Base-by-base conservation (phyloP, 2,329 filamentous ascomycete genomes). In the Talaromyces amestolkiae region DNA sequence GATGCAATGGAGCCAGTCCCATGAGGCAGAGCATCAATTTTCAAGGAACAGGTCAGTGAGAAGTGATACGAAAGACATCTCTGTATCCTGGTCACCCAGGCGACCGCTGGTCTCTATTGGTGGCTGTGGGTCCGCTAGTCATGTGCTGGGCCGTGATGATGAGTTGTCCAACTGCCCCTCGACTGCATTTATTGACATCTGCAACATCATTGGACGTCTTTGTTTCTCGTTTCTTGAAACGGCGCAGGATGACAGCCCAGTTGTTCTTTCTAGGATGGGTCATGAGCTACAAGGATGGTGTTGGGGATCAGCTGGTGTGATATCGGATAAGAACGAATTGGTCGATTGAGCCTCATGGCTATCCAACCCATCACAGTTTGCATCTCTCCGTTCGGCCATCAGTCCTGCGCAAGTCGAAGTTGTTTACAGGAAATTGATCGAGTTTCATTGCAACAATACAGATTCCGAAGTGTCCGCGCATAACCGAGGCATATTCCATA, bases 81-180 rank as follows among this genome's bases (percentile, higher is more conserved):
- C 54, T 39, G 19, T 58, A 17, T 43, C 4, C 11, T 58, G 56
- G 64, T 65, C 64, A 62, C 64, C 64, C 49, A 47, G 64, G 51
- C 58, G 64, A 66, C 64, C 19, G 59, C 51, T 13, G 24, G 51
- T 41, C 64, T 35, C 60, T 61, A 66, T 66, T 66, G 64, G 64
- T 35, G 59, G 53, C 22, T 45, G 64, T 54, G 64, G 64, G 45
- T 15, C 59, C 64, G 53, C 64, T 66, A 66, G 64, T 54, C 43
- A 49, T 66, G 59, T 66, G 53, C 64, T 66, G 59, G 49, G 51
- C 60, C 53, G 64, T n/a, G 33, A 49, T 63, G 64, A 66, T 66
- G 64, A 66, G 64, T 66, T 66, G 64, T 66, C 53, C 64, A 66
- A 39, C 37, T 45, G 51, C 61, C 60, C 59, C 56, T 58, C 51